Conservation (phyloP, 225 moss, liverwort and hornwort genomes). For the Polytrichum formosum region DNA sequence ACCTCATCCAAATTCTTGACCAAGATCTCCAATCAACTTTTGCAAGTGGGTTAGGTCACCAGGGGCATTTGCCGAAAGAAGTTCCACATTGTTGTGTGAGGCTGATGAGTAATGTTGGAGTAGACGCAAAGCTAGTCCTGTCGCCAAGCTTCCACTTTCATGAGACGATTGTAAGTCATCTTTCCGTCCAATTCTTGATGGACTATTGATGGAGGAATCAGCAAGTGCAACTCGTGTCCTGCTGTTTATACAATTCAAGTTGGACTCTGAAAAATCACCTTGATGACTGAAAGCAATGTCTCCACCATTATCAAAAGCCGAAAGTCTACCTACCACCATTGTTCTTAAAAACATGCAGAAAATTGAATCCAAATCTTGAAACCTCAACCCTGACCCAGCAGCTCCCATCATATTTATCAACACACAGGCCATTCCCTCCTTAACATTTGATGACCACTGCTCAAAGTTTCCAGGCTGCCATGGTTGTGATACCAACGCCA, state of each 20-base stretch:
- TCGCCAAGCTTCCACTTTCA: constrained; percentile 41
- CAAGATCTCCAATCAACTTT: constrained; percentile 36
- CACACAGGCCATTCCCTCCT: constrained; percentile 34
- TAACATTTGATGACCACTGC: constrained; percentile 45
- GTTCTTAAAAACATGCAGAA: constrained; percentile 18
- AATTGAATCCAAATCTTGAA: constrained; percentile 39
- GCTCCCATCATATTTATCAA: constrained; percentile 36
- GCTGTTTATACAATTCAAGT: background rate
- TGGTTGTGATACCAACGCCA: constrained; percentile 49
- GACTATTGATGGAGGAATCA: constrained; percentile 31
- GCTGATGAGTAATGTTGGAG: constrained; percentile 38
- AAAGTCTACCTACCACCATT: constrained; percentile 37
- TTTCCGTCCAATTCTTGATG: constrained; percentile 37
- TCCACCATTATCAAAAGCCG: constrained; percentile 22
- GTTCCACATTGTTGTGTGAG: constrained; percentile 14
- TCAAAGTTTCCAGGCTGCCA: constrained; percentile 45
- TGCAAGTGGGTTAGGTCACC: constrained; percentile 24
- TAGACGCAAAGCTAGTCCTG: constrained; percentile 36
- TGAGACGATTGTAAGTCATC: constrained; percentile 22
- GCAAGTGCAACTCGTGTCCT: constrained; percentile 3
- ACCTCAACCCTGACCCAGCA: constrained; percentile 19
- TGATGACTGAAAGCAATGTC: background rate
- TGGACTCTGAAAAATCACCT: constrained; percentile 13
- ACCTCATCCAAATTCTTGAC: constrained; percentile 11
- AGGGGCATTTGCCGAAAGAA: constrained; percentile 13